Percentiles rank a stretch among this genome's conserved stretches.
Conservation (phyloP, 768 basidiomycete species). For the Podaxis sp. region DNA sequence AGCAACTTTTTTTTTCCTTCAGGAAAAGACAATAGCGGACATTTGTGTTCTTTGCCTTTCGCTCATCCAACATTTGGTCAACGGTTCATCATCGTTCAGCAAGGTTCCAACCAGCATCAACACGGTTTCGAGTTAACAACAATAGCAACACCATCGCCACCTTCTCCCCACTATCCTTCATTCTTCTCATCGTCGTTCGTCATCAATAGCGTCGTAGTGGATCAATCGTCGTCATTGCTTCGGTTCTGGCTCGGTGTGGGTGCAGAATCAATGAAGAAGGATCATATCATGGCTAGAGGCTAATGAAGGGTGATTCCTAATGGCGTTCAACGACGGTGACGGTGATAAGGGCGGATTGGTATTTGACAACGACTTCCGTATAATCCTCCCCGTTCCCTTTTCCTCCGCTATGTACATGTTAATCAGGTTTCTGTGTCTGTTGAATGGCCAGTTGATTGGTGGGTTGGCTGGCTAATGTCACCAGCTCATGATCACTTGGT, state of each 20-base stretch:
- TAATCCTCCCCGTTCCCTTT: not conserved
- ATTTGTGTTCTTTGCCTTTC: slow-evolving; percentile 5
- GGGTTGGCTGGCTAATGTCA: not conserved
- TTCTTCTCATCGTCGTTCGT: not conserved
- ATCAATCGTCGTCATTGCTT: not conserved
- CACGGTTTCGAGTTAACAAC: not conserved
- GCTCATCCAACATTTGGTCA: not conserved
- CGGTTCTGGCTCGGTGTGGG: not conserved
- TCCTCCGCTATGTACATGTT: not conserved
- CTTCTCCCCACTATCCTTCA: not conserved
- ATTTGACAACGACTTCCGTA: not conserved
- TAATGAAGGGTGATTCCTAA: not conserved
- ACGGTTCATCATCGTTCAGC: not conserved
- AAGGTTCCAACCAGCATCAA: not conserved
- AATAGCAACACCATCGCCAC: not conserved
- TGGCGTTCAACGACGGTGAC: not conserved
- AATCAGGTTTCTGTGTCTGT: not conserved
- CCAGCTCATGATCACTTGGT: not conserved
- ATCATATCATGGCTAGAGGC: not conserved
- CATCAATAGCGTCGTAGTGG: not conserved
- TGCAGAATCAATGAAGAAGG: not conserved
- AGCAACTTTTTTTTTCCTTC: not conserved
- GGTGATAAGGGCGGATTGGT: not conserved
- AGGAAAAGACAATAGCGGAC: slow-evolving; percentile 2
- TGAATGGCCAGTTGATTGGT: not conserved